Conservation (phyloP, 148 eudicot species). For the Beta vulgaris region DNA sequence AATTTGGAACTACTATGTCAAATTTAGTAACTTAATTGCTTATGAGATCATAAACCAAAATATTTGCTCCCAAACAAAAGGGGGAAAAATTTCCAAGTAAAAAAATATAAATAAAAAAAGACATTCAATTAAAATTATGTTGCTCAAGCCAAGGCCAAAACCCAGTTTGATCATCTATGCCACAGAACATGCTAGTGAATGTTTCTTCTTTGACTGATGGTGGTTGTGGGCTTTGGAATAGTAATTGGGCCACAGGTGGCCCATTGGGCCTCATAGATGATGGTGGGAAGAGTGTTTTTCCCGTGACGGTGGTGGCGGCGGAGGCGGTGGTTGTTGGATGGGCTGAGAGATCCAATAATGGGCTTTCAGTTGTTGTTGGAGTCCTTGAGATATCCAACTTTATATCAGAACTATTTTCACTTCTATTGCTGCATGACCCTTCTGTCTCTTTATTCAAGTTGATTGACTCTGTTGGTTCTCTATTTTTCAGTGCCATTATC, state of each 20-base stretch:
- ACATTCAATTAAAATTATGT: slow-evolving; percentile 58
- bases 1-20: slow-evolving; percentile 26
- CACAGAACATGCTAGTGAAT: slow-evolving; percentile 70
- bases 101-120: neutral
- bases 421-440: slow-evolving; percentile 78
- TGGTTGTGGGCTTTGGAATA: slow-evolving; percentile 51
- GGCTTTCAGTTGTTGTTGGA: slow-evolving; percentile 54
- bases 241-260: slow-evolving; percentile 39
- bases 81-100: neutral
- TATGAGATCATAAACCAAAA: slow-evolving; percentile 26
- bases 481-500: slow-evolving; percentile 65
- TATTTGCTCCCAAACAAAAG: slow-evolving; percentile 21
- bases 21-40: slow-evolving; percentile 27
- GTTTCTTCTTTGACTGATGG: slow-evolving; percentile 69
- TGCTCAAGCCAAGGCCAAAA: slow-evolving; percentile 97
- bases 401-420: slow-evolving; percentile 85
- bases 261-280: slow-evolving; percentile 46
- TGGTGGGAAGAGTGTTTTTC: slow-evolving; percentile 55
- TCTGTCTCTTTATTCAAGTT: slow-evolving; percentile 95
- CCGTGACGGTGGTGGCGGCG: slow-evolving; percentile 12
- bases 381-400: slow-evolving; percentile 65
- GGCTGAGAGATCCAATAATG: slow-evolving; percentile 37
- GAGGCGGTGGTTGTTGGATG: slow-evolving; percentile 29
- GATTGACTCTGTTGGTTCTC: slow-evolving; percentile 79
- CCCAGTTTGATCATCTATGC: slow-evolving; percentile 75